Evolutionary conservation across 2,329 filamentous ascomycete genomes (phyloP), one percentile per base, ranked within the genome.

Genomic region (Rugonectria rugulosa): DNA sequence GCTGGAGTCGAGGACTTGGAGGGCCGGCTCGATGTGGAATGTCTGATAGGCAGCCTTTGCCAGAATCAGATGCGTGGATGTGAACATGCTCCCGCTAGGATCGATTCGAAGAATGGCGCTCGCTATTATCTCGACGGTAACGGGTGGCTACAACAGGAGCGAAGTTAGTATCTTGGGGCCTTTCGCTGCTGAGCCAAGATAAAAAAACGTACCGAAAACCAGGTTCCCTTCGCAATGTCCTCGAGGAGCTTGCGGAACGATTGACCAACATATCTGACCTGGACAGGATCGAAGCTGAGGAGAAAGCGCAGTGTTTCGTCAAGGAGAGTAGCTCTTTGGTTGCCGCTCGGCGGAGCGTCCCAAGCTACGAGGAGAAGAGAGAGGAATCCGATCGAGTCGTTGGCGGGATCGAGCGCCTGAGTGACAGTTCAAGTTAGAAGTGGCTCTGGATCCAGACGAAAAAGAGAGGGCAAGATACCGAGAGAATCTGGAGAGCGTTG

Each of bases 81-180:
- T 92, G 63, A 92, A 85, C 46, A 88, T 83, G 44, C 82, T 82
- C 23, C 82, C 85, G 11, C 81, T 81, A 2, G 88, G 87, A 61
- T 93, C 89, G 53, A 93, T 76, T 49, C 82, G 82, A 11, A 87
- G 73, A 60, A 93, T 80, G 4, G 86, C 87, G 2, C 70, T 70
- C 6, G 79, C 71, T 7, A 83, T 69, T 8, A 77, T 65, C 23
- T 80, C 73, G 11, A 81, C 74, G 0, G 81, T 75, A 44, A 82
- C 70, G 1, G 72, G 70, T 14, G 81, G 73, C 83, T 85, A 32
- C 14, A n/a, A 8, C 6, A 24, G 23, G 17, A 26, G 10, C 29
- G 21, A 57, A 19, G 41, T 60, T 53, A 60, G 55, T 23, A 32
- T 17, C 29, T 10, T 17, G 34, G 20, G 26, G 37, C 24, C 23